Base-by-base conservation (phyloP, 441 rosid species). In the Hura crepitans region DNA sequence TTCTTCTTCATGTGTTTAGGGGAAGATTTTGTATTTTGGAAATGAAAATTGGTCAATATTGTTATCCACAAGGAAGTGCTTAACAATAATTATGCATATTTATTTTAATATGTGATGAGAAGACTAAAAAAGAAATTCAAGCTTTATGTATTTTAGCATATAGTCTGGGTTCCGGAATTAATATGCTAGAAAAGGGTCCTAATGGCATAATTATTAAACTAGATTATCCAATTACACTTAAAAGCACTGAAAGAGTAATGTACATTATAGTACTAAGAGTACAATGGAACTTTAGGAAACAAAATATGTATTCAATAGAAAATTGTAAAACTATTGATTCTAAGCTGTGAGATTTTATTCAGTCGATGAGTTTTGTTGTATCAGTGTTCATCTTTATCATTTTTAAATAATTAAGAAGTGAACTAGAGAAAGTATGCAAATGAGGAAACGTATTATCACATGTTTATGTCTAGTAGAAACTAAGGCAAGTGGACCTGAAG, bases 391-490 rank as follows among this genome's bases (percentile, higher is more conserved):
- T 15, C 17, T 27, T 55, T 42, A 42, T n/a, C 2, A 6, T 49
- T 35, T 62, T 28, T 46, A 22, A 27, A 53, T 6, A 13, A 62
- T 51, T 20, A 37, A 14, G 9, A 68, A 50, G 6, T 37, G 27
- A 12, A 71, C 18, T 7, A 42, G 42, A 12, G 50, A 59, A 50
- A 50, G 15, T 50, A 18, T 33, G 9, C 14, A 43, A 45, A 45
- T 20, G 46, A 35, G 43, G 46, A 23, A 47, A 31, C 28, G 70
- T 63, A 56, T 23, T 43, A n/a, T 69, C 70, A 69, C 74, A 69
- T 74, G 73, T 33, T 74, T 57, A 13, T 74, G 78, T 69, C 74
- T 50, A 56, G 15, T 25, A 35, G 23, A 69, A 47, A 33, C 31
- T 2, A 11, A 4, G 33, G 65, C 73, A 43, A 54, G 35, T 69